Evolutionary conservation across 202 grass and related monocot genomes (phyloP), one percentile per base, ranked within the genome.

Genomic region (Bolboschoenoplectus hybrid): DNA sequence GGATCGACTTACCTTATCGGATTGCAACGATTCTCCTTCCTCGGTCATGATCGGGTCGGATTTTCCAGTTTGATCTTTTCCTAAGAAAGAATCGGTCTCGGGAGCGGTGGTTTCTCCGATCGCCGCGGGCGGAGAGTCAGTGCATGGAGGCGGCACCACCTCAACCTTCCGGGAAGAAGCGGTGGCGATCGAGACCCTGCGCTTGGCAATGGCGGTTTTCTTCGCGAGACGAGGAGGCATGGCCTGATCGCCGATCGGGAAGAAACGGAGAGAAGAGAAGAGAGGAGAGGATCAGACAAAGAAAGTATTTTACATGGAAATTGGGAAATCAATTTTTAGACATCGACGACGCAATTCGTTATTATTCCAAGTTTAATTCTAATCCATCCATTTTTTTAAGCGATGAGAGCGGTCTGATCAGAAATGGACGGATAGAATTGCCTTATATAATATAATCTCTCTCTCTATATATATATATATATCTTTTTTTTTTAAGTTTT

Each of bases 181-280:
- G 80, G 72, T 38, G 34, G 14, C 17, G 38, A 45, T 58, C n/a
- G 69, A 36, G 38, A 11, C 55, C 14, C 26, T 66, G 43, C 43
- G 40, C 44, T 20, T 71, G 10, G 52, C 11, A 53, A 35, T 0
- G 41, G 82, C 0, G 32, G 51, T 79, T 56, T 84, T 84, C 65
- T 84, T 71, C 14, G 40, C 78, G 14, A 44, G 55, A 26, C 84
- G 72, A 46, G 57, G 72, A 35, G 84, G 72, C 84, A 86, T 86
- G 10, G 60, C 47, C 50, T 49, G 45, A 44, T 84, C 3, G 16
- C 14, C 14, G 19, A 57, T 36, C 38, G 67, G 35, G 62, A 68
- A 34, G 41, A 67, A 55, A 6, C 26, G n/a, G 20, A 34, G 80
- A 34, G 10, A 51, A 14, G 49, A 53, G 67, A 52, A 26, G 26